phyloP scores from a whole-genome alignment of 2,329 filamentous ascomycete genomes.

The Colletotrichum euphorbiae region DNA sequence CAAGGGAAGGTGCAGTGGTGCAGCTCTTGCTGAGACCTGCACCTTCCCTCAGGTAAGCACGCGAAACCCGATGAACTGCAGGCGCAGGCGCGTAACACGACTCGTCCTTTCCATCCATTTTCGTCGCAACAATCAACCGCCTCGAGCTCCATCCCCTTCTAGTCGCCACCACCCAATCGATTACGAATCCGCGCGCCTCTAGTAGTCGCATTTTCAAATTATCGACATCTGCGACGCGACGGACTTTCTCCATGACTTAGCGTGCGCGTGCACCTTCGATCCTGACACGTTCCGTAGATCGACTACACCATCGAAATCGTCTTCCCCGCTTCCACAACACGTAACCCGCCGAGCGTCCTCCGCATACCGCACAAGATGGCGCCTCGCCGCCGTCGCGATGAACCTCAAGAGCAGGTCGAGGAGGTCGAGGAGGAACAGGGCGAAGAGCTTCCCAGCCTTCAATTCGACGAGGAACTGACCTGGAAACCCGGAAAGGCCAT shows the following conservation, averaged over 20 bases:
- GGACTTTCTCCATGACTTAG: slow-evolving; percentile 30
- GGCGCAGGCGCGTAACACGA: slow-evolving; percentile 39
- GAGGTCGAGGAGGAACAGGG: slow-evolving; percentile 40
- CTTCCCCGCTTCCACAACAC: slow-evolving; percentile 38
- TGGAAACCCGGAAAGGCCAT: slow-evolving; percentile 95
- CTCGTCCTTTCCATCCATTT: slow-evolving; percentile 36
- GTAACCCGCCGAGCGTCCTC: slow-evolving; percentile 32
- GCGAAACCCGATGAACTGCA: slow-evolving; percentile 39
- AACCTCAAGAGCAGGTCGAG: slow-evolving; percentile 39
- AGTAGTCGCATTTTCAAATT: neutral
- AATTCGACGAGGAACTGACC: slow-evolving; percentile 87
- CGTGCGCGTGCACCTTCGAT: slow-evolving; percentile 27
- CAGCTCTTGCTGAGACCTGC: slow-evolving; percentile 3
- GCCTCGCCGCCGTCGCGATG: slow-evolving; percentile 39
- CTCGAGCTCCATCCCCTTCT: slow-evolving; percentile 20
- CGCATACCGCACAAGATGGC: slow-evolving; percentile 30
- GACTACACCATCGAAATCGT: slow-evolving; percentile 29
- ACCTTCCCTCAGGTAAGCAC: slow-evolving; percentile 39
- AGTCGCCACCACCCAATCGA: slow-evolving; percentile 35
- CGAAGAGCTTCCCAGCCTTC: slow-evolving; percentile 60
- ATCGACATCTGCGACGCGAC: slow-evolving; percentile 22
- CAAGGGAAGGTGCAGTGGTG: slow-evolving; percentile 31
- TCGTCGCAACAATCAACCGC: slow-evolving; percentile 36
- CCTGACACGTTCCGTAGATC: slow-evolving; percentile 35
- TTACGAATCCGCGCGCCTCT: slow-evolving; percentile 10